Percentiles rank a stretch among this genome's conserved stretches.
Evolutionary conservation across 1,284 basidiomycete genomes (phyloP).

Genomic region (Fomitopsis pinicola): DNA sequence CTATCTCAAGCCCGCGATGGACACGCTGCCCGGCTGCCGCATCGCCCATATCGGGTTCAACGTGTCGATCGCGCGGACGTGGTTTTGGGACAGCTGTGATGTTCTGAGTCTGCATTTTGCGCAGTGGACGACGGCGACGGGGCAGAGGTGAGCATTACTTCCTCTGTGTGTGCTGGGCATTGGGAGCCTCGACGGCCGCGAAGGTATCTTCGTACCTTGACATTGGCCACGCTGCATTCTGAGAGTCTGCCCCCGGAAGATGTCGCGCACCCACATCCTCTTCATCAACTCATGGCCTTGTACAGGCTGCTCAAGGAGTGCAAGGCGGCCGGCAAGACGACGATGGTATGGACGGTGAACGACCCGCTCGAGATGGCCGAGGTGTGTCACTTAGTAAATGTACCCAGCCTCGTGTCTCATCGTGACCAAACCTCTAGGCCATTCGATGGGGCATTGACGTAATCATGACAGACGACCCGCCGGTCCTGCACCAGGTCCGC

Average conservation of each 20-base stretch:
- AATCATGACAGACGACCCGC: constrained; percentile 86
- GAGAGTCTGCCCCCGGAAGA: no score
- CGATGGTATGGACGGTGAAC: constrained; percentile 98
- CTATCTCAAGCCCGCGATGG: constrained; percentile 77
- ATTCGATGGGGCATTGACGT: constrained; percentile 93
- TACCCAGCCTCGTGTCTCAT: background rate
- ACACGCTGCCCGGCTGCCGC: constrained; percentile 76
- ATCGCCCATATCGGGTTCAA: constrained; percentile 84
- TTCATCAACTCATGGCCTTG: background rate
- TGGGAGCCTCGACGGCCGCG: background rate
- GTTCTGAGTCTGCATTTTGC: constrained; percentile 87
- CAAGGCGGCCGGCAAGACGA: constrained; percentile 75
- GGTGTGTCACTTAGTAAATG: constrained; percentile 34
- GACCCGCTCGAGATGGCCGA: constrained; percentile 91
- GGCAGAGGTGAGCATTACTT: constrained; percentile 45
- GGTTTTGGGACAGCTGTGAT: constrained; percentile 89
- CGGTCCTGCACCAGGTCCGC: constrained; percentile 73
- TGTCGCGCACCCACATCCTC: no score
- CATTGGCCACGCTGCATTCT: no score
- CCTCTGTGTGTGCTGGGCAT: background rate
- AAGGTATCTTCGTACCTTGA: background rate
- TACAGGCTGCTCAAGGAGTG: constrained; percentile 76
- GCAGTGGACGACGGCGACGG: constrained; percentile 67
- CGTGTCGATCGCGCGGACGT: constrained; percentile 66
- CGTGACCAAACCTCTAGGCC: constrained; percentile 42